Evolutionary conservation across 2,329 filamentous ascomycete species (phyloP), one percentile per base, ranked within the genome.

Genomic region (Epichloe elymi): DNA sequence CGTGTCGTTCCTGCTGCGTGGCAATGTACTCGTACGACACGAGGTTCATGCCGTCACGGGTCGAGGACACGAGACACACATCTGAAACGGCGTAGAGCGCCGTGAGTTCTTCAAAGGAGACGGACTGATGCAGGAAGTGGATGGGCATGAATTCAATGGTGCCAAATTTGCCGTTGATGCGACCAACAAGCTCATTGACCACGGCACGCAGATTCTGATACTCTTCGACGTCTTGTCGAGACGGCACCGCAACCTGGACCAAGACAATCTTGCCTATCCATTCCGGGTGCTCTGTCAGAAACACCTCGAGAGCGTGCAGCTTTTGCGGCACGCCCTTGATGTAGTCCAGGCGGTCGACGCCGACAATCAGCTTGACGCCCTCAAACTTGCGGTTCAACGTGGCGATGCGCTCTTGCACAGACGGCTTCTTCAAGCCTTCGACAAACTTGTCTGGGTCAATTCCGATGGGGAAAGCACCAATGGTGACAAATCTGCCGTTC

Each of bases 311-410:
- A 2, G 93, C 91, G 63, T 97, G 93, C 10, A 98, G 75, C 67
- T 98, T 98, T 69, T 98, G 93, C 0, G 93, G 93, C 10, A 98
- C 90, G 56, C 93, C 93, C 71, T 97, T 97, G 80, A 97, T 97
- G 70, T 98, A 97, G 69, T 98, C 93, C 48, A 97, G 78, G 47
- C 93, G 86, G 66, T 98, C 93, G 48, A 97, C 93, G 55, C 93
- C 91, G 38, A 97, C 91, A 60, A 98, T 95, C 57, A 97, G 79
- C 72, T 96, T 96, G 60, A 95, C 88, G 45, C 90, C 91, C 58
- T 95, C 85, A 63, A 97, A 98, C 68, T 95, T 96, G 63, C 86
- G 84, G 62, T 86, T 83, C 4, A 97, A 75, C 2, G 84, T 81
- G 4, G 83, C 82, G 59, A 98, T 95, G 53, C 91, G 86, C 61